Evolutionary conservation across 129 eudicot species (phyloP), one percentile per base, ranked within the genome.

Genomic region (Ambrosia trifida): DNA sequence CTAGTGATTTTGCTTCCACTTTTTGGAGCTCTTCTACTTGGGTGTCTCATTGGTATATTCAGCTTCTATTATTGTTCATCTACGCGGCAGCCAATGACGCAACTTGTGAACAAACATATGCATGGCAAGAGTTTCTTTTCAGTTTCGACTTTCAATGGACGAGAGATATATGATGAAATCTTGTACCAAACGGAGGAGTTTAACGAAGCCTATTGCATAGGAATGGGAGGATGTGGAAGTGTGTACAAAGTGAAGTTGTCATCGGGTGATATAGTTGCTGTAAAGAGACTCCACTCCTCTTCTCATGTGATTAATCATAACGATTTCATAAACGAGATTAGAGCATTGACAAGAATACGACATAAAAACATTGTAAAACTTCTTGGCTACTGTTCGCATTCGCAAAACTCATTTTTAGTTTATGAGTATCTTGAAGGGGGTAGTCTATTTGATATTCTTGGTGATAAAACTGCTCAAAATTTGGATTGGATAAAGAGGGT

Each of bases 291-390:
- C 30, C 75, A 73, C 45, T 49, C 70, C 14, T 64, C 75, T 17
- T 74, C 64, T 2, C 75, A 59, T 28, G 33, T 46, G 11, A 72
- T 58, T 3, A 53, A 45, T 46, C 36, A 40, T 0, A 30, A 20
- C 3, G 72, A 68, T n/a, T 79, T 72, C 40, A 0, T 72, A 5
- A 79, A 72, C 8, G 83, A 79, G 66, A 67, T 79, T 1, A 59
- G 20, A 10, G 69, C 71, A 5, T 57, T 79, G 64, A 79, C 83
- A 59, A 35, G 62, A 46, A 79, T 79, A 46, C 38, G 83, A 4
- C 84, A 80, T 9, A 41, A 75, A 41, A 73, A 73, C 59, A 73
- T 79, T 17, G 72, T 80, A 50, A 80, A 80, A 20, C 80, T 68
- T 14, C 51, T 50, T 41, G 82, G 82, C 11, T 78, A 70, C 28